A percentile compares a stretch with the other conserved stretches of the same genome.
phyloP scores from a whole-genome alignment of 257 asterid genomes.

The Solanum habrochaites region DNA sequence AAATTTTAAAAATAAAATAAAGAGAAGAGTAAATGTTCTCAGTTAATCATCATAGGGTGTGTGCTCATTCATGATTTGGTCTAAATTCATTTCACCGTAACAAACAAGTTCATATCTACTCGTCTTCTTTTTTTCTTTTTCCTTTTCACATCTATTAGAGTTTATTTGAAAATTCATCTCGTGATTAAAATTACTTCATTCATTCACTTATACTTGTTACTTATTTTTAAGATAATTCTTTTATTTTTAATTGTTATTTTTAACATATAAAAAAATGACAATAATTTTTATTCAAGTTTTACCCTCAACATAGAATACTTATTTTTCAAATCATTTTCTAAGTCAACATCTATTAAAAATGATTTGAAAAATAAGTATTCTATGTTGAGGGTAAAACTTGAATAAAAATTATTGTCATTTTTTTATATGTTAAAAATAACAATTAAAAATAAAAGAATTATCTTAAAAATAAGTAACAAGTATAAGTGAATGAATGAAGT shows the following conservation, averaged over 20 bases:
- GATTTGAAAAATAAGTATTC: neutral
- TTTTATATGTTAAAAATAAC: neutral
- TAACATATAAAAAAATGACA: neutral
- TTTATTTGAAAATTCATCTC: neutral
- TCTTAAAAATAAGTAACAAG: too few relatives aligned
- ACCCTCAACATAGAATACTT: neutral
- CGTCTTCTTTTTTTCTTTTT: neutral
- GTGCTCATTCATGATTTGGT: neutral
- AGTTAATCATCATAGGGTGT: neutral
- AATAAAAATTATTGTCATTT: neutral
- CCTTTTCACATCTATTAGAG: neutral
- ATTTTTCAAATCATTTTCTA: neutral
- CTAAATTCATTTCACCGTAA: neutral
- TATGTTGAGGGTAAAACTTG: neutral
- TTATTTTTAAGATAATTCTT: too few relatives aligned
- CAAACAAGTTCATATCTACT: neutral
- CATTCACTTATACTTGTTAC: neutral
- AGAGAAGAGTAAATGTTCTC: neutral
- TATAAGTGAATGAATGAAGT: neutral
- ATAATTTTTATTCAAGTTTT: neutral
- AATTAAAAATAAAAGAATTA: too few relatives aligned
- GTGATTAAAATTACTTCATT: too few relatives aligned
- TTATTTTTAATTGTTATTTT: too few relatives aligned
- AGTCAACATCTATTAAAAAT: too few relatives aligned
- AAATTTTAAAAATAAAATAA: too few relatives aligned